Base-by-base conservation (phyloP, 805 yeast genomes). In the Ogataea nakhonphanomensis region DNA sequence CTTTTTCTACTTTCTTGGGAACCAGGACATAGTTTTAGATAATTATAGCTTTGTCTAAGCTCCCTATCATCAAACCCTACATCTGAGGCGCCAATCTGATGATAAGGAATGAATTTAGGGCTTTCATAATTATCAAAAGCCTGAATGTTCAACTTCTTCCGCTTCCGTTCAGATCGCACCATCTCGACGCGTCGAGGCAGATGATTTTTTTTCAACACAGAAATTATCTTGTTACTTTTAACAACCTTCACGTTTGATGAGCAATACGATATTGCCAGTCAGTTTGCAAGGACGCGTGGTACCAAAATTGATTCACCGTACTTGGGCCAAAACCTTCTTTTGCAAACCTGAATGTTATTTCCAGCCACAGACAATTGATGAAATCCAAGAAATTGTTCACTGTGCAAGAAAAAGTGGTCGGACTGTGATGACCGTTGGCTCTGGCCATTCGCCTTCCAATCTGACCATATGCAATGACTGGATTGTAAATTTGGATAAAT, bases 361-460 rank as follows among this genome's bases (percentile, higher is more conserved):
- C 61, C 95, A 88, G 64, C 99, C 99, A 0, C 57, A 64, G 1
- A 66, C 70, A 6, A 57, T 84, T 5, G 85, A 78, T n/a, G 85
- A 90, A 51, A 79, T 91, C 35, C 69, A 70, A 41, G 70, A 65
- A 13, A 69, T 91, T 39, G 87, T 91, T 23, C 68, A 73, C 25
- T 69, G 70, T 42, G 98, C 98, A 4, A 67, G 74, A 33, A 55
- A 64, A 33, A 57, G 67, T 17, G 66, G 71, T 13, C 82, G 79
- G 50, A 84, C 95, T 12, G 65, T 91, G 40, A 81, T 85, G 72
- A 78, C 85, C 2, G 90, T 86, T 7, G 99, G 99, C 0, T 79
- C 95, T 0, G 96, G 96, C 24, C 98, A 93, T 59, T 89, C 97
- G 7, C 99, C 99, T 0, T 84, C 95, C 30, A 90, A 81, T 56